Conservation (phyloP, 164 flowering plant species). For the Stephania cephalantha region DNA sequence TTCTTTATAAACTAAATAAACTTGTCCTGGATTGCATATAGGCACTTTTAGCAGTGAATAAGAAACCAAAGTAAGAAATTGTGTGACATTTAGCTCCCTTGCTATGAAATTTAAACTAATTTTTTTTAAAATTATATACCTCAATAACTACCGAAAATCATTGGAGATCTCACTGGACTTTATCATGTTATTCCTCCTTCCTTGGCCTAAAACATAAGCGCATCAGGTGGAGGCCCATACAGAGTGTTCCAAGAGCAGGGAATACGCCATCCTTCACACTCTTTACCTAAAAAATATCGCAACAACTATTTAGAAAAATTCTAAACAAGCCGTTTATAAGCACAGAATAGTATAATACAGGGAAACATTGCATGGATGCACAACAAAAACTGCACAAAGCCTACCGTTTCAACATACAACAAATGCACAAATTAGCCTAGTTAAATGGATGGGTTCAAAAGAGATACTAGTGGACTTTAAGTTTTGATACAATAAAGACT, state of each 20-base stretch:
- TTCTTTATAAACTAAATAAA: background rate
- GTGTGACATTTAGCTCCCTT: background rate
- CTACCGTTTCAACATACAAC: too few species aligned
- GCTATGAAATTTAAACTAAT: background rate
- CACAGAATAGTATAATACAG: background rate
- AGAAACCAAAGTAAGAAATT: background rate
- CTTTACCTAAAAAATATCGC: conserved; percentile 37
- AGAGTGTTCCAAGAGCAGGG: conserved; percentile 85
- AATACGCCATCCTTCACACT: conserved; percentile 50
- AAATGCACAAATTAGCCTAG: too few species aligned
- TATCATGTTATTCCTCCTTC: background rate
- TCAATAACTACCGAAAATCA: background rate
- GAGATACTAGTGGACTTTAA: too few species aligned
- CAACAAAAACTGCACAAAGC: background rate
- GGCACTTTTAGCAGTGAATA: background rate
- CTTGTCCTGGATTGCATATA: background rate
- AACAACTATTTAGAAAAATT: background rate
- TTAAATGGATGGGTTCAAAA: too few species aligned
- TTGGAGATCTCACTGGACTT: background rate
- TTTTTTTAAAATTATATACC: background rate
- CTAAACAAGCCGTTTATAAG: background rate
- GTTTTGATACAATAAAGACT: too few species aligned
- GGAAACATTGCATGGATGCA: background rate
- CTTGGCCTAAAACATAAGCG: conserved; percentile 50
- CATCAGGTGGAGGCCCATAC: conserved; percentile 90